Evolutionary conservation across 1,284 basidiomycete species (phyloP), one percentile per base, ranked within the genome.

Genomic region (Malassezia sp.): DNA sequence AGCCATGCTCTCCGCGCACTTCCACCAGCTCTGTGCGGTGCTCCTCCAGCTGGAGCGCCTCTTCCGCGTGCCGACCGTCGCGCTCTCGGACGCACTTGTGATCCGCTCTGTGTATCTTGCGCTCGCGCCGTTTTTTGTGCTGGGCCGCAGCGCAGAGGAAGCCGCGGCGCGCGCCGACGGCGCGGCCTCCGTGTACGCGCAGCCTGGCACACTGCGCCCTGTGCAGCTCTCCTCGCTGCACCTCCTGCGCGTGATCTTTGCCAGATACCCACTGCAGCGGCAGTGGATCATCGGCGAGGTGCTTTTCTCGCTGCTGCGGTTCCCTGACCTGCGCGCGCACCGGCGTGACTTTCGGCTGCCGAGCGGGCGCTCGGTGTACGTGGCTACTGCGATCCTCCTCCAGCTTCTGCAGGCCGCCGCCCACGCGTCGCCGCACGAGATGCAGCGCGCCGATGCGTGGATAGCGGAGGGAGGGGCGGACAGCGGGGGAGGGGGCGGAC

Each of bases 221-320:
- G 68, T 96, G 49, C 76, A 87, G 38, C 73, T 87, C 40, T 83
- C 90, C 57, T 83, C 85, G 0, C 73, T 95, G 31, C 79, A 80
- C 1, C 76, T 91, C 49, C 80, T 95, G 53, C 55, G 51, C 7
- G 61, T 87, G 82, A 81, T 91, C 23, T 96, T 95, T 63, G 85
- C 86, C 6, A 83, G 81, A 53, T 81, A 93, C 57, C 80, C 85
- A 49, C 80, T 83, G 29, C 91, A 97, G 71, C 76, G 91, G 1
- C 79, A 81, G 1, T 95, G 89, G 88, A 91, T 96, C 54, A 83
- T 97, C 17, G 89, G 95, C 67, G 91, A 96, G 71, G 88, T 96
- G 24, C 71, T 97, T 15, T 79, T 80, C 3, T 88, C 85, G 0
- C 73, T 96, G 38, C 87, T 86, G 57, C 88, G 85, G 69, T 75